Conservation (phyloP, 768 basidiomycete species). For the Filobasidium wieringae region DNA sequence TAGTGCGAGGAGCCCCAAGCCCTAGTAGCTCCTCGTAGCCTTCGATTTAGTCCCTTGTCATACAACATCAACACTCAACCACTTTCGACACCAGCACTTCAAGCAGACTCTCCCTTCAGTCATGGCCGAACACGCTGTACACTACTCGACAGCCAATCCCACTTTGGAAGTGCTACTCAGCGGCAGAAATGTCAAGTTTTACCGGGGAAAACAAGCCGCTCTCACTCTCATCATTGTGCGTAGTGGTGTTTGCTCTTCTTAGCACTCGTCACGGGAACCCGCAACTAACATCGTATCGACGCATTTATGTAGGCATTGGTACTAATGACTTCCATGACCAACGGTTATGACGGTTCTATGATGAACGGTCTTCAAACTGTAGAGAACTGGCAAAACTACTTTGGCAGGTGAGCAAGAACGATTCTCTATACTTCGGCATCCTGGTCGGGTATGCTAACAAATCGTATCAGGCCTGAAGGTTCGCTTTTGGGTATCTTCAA, state of each 20-base stretch:
- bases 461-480: conserved; percentile 45
- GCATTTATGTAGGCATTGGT: conserved; percentile 42
- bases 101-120: too few relatives aligned
- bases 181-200: conserved; percentile 24
- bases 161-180: conserved; percentile 7
- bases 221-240: conserved; percentile 20
- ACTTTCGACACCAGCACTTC: too few relatives aligned
- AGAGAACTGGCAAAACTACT: conserved; percentile 53
- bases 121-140: conserved; percentile 18
- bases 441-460: too few relatives aligned
- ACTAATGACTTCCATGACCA: conserved; percentile 54
- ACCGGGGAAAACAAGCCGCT: conserved; percentile 15
- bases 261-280: not conserved
- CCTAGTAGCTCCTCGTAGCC: too few relatives aligned
- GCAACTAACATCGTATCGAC: not conserved
- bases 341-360: conserved; percentile 46
- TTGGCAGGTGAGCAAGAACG: too few relatives aligned
- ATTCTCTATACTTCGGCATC: too few relatives aligned
- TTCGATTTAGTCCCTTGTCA: too few relatives aligned
- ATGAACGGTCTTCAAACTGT: conserved; percentile 53
- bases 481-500: conserved; percentile 44
- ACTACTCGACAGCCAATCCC: conserved; percentile 1
- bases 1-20: too few relatives aligned
- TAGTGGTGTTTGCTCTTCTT: not conserved
- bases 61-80: too few relatives aligned